phyloP scores from a whole-genome alignment of 2,329 filamentous ascomycete species.

The Ascochyta fabae region DNA sequence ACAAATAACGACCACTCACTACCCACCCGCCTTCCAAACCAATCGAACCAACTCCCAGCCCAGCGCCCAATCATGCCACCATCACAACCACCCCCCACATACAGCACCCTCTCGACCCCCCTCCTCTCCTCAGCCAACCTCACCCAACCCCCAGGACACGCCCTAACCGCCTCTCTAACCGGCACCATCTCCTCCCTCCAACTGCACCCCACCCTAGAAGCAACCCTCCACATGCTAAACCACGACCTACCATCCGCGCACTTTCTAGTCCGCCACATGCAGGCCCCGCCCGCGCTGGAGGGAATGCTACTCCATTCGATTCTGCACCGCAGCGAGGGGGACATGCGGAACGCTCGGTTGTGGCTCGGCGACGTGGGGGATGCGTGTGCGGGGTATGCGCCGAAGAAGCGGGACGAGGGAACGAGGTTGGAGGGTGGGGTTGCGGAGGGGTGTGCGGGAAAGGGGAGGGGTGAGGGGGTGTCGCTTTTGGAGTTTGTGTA shows the following conservation, averaged over 20 bases:
- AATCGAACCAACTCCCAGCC: neutral
- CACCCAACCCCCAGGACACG: constrained; percentile 18
- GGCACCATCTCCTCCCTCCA: constrained; percentile 36
- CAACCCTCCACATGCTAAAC: constrained; percentile 60
- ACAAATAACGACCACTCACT: too few relatives aligned
- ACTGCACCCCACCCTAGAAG: constrained; percentile 58
- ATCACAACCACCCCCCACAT: neutral
- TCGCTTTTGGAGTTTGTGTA: constrained; percentile 27
- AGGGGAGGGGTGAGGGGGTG: constrained; percentile 13
- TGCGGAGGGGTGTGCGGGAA: constrained; percentile 6
- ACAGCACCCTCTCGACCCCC: constrained; percentile 8
- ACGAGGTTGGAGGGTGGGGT: neutral
- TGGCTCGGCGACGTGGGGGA: constrained; percentile 57
- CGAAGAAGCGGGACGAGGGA: constrained; percentile 28
- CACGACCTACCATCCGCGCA: constrained; percentile 58
- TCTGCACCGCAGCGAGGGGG: constrained; percentile 59
- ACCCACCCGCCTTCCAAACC: too few relatives aligned
- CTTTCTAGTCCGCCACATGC: constrained; percentile 61
- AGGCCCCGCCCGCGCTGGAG: constrained; percentile 56
- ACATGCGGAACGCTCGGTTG: constrained; percentile 56
- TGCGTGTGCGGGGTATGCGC: constrained; percentile 42
- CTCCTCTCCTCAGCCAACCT: constrained; percentile 26
- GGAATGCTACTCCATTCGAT: constrained; percentile 61
- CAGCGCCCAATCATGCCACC: neutral
- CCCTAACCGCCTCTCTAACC: constrained; percentile 22